Evolutionary conservation across 2,329 filamentous ascomycete species (phyloP).

Genomic region (Aspergillus flavus): DNA sequence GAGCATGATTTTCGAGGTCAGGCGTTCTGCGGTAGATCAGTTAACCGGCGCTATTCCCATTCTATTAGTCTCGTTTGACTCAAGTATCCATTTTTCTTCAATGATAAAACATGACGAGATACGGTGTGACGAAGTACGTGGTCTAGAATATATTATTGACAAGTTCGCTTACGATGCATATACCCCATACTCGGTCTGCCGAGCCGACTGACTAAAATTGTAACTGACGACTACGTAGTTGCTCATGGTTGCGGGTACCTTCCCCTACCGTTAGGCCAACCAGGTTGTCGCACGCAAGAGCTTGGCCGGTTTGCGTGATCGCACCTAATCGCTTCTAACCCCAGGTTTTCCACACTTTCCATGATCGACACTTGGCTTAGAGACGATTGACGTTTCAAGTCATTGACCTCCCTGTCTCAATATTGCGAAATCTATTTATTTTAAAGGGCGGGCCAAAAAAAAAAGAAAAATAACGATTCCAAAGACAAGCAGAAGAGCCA

Average conservation of each 20-base stretch:
- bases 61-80: background rate
- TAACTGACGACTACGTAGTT: too few relatives aligned
- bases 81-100: background rate
- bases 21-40: constrained; percentile 13
- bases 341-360: constrained; percentile 2
- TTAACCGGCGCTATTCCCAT: constrained; percentile 1
- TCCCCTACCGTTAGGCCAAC: background rate
- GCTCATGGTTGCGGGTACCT: background rate
- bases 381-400: background rate
- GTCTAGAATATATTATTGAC: background rate
- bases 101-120: background rate
- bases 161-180: background rate
- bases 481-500: background rate
- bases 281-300: constrained; percentile 17
- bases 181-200: background rate
- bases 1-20: constrained; percentile 12
- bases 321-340: constrained; percentile 22
- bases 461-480: background rate
- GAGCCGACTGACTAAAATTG: background rate
- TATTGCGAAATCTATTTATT: background rate
- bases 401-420: background rate
- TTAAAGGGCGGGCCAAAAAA: too few relatives aligned
- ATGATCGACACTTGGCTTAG: background rate
- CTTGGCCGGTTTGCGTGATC: constrained; percentile 33
- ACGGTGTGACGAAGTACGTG: background rate